Conservation (phyloP, 495 filamentous ascomycete genomes). For the Talaromyces proteolyticus region DNA sequence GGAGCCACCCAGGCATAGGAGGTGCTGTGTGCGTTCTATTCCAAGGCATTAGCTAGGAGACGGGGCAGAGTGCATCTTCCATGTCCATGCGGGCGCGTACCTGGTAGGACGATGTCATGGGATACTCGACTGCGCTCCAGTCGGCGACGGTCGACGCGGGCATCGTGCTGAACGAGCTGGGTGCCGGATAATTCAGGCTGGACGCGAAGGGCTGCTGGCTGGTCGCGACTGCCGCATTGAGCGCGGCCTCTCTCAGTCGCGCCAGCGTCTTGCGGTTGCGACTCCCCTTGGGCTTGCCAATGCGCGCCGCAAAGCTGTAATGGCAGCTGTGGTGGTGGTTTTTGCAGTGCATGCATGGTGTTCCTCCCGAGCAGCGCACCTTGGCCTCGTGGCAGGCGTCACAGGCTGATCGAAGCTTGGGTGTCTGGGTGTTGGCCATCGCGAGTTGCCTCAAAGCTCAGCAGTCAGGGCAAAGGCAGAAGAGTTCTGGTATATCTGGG, state of each 20-base stretch:
- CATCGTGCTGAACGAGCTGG: background rate
- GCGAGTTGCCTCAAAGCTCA: background rate
- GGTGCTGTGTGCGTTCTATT: background rate
- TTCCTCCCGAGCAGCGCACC: slow-evolving; percentile 8
- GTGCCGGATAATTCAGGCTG: background rate
- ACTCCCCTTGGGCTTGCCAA: slow-evolving; percentile 11
- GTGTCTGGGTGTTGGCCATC: slow-evolving; percentile 4
- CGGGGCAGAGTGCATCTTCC: background rate
- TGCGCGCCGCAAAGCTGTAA: slow-evolving; percentile 7
- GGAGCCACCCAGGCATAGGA: slow-evolving; percentile 2
- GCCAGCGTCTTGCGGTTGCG: slow-evolving; percentile 9
- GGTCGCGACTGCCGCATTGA: background rate
- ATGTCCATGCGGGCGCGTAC: no score
- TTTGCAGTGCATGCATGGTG: slow-evolving; percentile 8
- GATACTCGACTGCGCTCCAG: background rate
- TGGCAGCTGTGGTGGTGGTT: slow-evolving; percentile 4
- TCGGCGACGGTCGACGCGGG: background rate
- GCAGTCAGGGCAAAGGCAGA: no score
- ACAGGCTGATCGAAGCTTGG: slow-evolving; percentile 10
- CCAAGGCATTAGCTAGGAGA: no score
- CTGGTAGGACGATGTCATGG: background rate
- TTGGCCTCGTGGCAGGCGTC: slow-evolving; percentile 11
- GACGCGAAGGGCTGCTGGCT: background rate
- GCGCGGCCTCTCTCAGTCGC: slow-evolving; percentile 3
- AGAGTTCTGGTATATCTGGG: background rate